Conservation (phyloP, 371 early-diverging fungal species). For the Apophysomyces sp. region DNA sequence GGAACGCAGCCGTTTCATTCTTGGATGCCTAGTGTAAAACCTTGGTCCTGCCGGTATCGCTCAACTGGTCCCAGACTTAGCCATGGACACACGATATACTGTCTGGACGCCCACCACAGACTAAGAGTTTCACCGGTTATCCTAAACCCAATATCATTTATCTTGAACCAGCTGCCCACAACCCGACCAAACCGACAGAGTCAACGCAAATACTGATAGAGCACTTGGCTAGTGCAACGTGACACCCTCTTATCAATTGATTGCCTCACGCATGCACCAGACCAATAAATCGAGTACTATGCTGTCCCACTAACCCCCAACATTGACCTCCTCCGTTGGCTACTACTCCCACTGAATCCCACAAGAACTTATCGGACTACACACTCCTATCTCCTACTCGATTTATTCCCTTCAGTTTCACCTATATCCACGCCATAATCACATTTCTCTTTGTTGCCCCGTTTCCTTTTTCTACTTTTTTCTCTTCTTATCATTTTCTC, state of each 20-base stretch:
- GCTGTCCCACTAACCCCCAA: too few species aligned
- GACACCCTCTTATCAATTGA: not conserved
- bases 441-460: too few species aligned
- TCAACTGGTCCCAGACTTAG: not conserved
- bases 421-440: too few species aligned
- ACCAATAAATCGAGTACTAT: too few species aligned
- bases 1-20: constrained; percentile 3
- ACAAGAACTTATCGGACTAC: too few species aligned
- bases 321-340: too few species aligned
- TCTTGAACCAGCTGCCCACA: not conserved
- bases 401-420: too few species aligned
- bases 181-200: not conserved
- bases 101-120: not conserved
- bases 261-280: not conserved
- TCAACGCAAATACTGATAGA: not conserved
- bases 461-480: too few species aligned
- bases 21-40: constrained; percentile 5
- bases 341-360: too few species aligned
- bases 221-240: not conserved
- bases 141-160: not conserved
- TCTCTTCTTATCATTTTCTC: too few species aligned
- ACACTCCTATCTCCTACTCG: too few species aligned
- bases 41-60: not conserved
- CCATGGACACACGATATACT: not conserved
- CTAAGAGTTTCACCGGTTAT: not conserved